Base-by-base conservation (phyloP, 257 asterid genomes). In the Lavandula angustifolia region DNA sequence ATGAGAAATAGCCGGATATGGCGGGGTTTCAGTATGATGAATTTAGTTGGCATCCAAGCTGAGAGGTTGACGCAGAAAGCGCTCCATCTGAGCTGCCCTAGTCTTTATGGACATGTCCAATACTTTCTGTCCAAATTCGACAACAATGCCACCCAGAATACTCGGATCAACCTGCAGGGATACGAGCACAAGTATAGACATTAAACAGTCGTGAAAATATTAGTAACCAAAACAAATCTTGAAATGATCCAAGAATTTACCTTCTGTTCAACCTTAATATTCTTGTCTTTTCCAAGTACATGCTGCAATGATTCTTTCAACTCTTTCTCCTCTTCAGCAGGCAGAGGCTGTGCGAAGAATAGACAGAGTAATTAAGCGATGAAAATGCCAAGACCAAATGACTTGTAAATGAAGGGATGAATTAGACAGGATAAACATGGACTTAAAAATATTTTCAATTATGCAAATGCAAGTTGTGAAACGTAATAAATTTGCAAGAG, bases 11-110 rank as follows among this genome's bases (percentile, higher is more conserved):
- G 51, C 52, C 52, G 42, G 40, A 48, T 48, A 58, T 10, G 46
- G 60, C 2, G 27, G 27, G 27, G 27, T 22, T 22, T 22, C 27
- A 22, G 27, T 9, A 34, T 47, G 27, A 32, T 38, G 48, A 9
- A 61, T 46, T 76, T 76, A 76, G 46, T 66, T 46, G 60, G 44
- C 76, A 43, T 75, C 79, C 73, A 71, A 68, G 86, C 73, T 78
- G 76, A 81, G 42, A 14, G 99, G 97, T 62, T 90, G 94, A 68
- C 94, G 91, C 49, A 90, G 81, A 87, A 90, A 88, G 55, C 92
- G 84, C 82, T 94, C 99, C 99, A 94, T 94, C 94, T 90, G 97
- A 68, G 83, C 91, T 18, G 97, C 97, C 83, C 96, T 68, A 3
- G 95, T 86, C 94, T 48, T 86, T 67, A 90, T 90, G n/a, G 99